These are phyloP conservation scores for Zoysia pacifica DNA, from an alignment of 176 grass and related monocot species.

Conservation along the genomic window DNA sequence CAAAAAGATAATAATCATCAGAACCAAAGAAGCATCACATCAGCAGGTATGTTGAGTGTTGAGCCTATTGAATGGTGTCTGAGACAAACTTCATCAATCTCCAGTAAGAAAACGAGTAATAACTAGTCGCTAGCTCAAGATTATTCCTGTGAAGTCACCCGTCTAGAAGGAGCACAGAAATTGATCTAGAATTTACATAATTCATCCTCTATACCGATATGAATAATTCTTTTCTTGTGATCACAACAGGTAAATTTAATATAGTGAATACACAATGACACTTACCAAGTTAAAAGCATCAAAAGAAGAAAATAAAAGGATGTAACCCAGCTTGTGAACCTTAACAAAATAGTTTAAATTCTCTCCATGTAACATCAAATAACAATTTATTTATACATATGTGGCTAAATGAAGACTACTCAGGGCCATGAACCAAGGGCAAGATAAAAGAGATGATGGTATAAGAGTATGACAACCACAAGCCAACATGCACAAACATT, in stretches of 20 bases:
- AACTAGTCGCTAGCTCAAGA: not conserved
- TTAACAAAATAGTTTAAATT: not conserved
- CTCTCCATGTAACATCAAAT: not conserved
- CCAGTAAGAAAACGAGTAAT: not conserved
- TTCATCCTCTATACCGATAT: not conserved
- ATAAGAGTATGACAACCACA: not conserved
- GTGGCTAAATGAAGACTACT: not conserved
- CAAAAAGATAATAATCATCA: too few species aligned
- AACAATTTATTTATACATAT: not conserved
- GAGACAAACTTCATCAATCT: constrained; percentile 5
- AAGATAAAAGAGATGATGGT: not conserved
- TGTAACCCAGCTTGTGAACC: not conserved
- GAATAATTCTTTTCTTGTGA: not conserved
- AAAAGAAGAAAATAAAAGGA: not conserved
- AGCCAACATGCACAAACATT: not conserved
- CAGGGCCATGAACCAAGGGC: not conserved
- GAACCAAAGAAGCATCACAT: too few species aligned
- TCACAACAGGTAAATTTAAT: not conserved
- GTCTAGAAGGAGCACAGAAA: not conserved
- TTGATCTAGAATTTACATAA: not conserved
- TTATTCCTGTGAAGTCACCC: not conserved
- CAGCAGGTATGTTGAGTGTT: too few species aligned
- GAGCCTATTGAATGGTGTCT: too few species aligned
- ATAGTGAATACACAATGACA: not conserved
- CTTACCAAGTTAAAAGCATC: not conserved